Evolutionary conservation across 2,329 filamentous ascomycete genomes (phyloP), one percentile per base, ranked within the genome.

Genomic region (Venturia aucupariae): DNA sequence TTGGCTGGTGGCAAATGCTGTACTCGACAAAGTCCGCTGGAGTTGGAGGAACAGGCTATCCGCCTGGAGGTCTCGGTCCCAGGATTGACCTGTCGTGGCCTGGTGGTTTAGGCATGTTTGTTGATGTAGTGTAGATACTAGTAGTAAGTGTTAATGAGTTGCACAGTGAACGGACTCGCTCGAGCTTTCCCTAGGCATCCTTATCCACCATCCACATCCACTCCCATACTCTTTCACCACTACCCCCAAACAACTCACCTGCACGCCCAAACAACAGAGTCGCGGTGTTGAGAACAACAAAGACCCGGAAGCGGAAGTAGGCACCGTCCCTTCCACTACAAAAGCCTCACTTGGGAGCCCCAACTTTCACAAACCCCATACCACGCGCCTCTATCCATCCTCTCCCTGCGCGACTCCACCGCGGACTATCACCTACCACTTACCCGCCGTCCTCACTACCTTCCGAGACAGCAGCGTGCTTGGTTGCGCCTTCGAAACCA

Each of bases 301-400:
- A 35, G 51, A 15, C 51, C 15, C 10, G 15, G 51, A n/a, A 55
- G 51, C 30, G 7, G 27, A 35, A 48, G 22, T 22, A 48, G 46
- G 46, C 46, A 51, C 46, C n/a, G 46, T 51, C 46, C 11, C 46
- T 51, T 24, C 22, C 22, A 24, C 46, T 22, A 35, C 27, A 57
- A 32, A 57, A n/a, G 27, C 51, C 51, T 32, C 51, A 13, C 51
- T 54, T 54, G 30, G 48, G 48, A 24, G 27, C 30, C 51, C 19
- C 2, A 55, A 32, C 30, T 17, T 35, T 10, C 24, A 11, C 19
- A 13, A 7, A 27, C 27, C 11, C 19, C n/a, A 32, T 2, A 27
- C 51, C 51, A 35, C 51, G 30, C 51, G 51, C 51, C 51, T 55
- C 19, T 57, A 57, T 32, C 24, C 51, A 57, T 32, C 51, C 51